A percentile compares a stretch with the other conserved stretches of the same genome.
These are phyloP conservation scores for Naganishia vishniacii DNA, from an alignment of 768 basidiomycete genomes.

Conservation along the genomic window DNA sequence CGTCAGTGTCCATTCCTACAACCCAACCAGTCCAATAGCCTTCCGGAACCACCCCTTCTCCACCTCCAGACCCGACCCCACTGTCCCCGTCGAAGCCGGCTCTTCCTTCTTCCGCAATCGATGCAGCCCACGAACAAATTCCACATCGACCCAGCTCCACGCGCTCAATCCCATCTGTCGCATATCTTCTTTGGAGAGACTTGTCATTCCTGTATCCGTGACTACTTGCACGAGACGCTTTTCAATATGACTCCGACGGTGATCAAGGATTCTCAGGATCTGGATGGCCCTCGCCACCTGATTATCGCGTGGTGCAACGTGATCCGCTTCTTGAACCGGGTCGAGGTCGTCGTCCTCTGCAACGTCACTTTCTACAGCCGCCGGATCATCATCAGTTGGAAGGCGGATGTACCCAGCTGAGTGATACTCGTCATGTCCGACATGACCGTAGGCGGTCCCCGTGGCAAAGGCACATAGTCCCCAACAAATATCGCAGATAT, in stretches of 20 bases:
- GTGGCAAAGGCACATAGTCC: slow-evolving; percentile 45
- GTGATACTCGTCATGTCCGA: neutral
- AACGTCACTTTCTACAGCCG: neutral
- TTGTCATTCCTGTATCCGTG: slow-evolving; percentile 6
- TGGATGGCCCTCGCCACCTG: neutral
- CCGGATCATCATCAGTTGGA: slow-evolving; percentile 1
- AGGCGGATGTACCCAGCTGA: slow-evolving; percentile 17
- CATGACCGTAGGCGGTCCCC: slow-evolving; percentile 21
- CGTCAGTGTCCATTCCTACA: too few relatives aligned
- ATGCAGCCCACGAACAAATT: slow-evolving; percentile 19
- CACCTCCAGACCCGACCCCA: neutral
- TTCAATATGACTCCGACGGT: neutral
- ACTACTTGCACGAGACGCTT: neutral
- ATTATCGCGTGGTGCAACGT: neutral
- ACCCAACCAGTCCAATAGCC: slow-evolving; percentile 4
- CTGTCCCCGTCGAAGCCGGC: neutral
- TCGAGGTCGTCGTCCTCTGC: slow-evolving; percentile 4
- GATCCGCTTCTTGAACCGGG: neutral
- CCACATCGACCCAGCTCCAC: slow-evolving; percentile 26
- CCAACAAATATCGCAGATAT: slow-evolving; percentile 40
- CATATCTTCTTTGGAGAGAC: slow-evolving; percentile 24
- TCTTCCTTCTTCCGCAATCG: neutral
- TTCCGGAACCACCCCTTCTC: slow-evolving; percentile 18
- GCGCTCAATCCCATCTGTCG: slow-evolving; percentile 16
- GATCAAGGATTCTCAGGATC: slow-evolving; percentile 14